phyloP scores from a whole-genome alignment of 1,284 basidiomycete species.

The Tilletia setariae region DNA sequence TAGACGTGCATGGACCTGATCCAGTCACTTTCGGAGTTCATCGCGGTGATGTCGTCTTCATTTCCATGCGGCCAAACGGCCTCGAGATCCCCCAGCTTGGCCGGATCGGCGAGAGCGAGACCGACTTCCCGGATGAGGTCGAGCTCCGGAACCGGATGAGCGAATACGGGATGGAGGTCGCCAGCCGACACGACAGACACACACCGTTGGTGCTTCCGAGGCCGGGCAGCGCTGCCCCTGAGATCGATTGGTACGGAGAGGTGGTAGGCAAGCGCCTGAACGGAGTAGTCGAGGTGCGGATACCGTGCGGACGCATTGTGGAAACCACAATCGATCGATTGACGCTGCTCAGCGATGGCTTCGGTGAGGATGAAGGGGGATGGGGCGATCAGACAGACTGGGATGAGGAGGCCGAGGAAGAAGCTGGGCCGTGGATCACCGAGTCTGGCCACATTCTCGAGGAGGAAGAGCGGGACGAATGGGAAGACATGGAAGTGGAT shows the following conservation, averaged over 20 bases:
- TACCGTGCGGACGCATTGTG: slow-evolving; percentile 50
- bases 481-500: slow-evolving; percentile 36
- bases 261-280: slow-evolving; percentile 56
- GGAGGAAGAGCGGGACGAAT: slow-evolving; percentile 42
- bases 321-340: slow-evolving; percentile 36
- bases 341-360: slow-evolving; percentile 29
- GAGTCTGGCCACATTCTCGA: slow-evolving; percentile 40
- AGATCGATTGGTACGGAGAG: slow-evolving; percentile 58
- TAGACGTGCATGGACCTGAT: slow-evolving; percentile 71
- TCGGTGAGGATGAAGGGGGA: slow-evolving; percentile 27
- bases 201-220: slow-evolving; percentile 15
- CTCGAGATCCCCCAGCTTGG: slow-evolving; percentile 66
- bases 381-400: slow-evolving; percentile 21
- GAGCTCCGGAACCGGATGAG: slow-evolving; percentile 71
- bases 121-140: slow-evolving; percentile 58
- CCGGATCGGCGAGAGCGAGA: slow-evolving; percentile 72
- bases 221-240: slow-evolving; percentile 24
- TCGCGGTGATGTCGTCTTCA: slow-evolving; percentile 77
- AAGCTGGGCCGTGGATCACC: slow-evolving; percentile 32
- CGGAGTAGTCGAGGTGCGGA: slow-evolving; percentile 52
- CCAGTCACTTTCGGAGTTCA: slow-evolving; percentile 65
- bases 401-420: slow-evolving; percentile 16
- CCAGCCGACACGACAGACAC: slow-evolving; percentile 57
- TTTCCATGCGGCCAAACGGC: slow-evolving; percentile 67
- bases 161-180: slow-evolving; percentile 64